Conservation (phyloP, 257 asterid genomes). For the Capsicum baccatum region DNA sequence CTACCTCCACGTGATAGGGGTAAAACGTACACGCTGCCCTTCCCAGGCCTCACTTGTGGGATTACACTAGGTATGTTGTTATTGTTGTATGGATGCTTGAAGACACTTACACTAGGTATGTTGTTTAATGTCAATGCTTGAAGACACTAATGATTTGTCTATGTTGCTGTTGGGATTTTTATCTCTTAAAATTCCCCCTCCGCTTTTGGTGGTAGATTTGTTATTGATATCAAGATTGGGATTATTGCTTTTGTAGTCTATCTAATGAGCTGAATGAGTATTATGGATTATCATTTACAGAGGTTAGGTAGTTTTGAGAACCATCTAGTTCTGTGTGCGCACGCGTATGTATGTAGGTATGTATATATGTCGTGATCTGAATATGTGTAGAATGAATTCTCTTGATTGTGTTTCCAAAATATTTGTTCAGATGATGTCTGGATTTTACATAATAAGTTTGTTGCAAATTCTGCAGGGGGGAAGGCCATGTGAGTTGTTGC, state of each 20-base stretch:
- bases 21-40: too few species aligned
- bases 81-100: too few species aligned
- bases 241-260: neutral
- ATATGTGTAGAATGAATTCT: neutral
- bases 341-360: too few species aligned
- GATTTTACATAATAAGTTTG: slow-evolving; percentile 30
- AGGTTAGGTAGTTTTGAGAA: neutral
- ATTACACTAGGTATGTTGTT: too few species aligned
- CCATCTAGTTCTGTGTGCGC: neutral
- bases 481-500: slow-evolving; percentile 72
- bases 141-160: slow-evolving; percentile 1
- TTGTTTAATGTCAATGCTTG: neutral
- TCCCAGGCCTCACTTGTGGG: too few species aligned
- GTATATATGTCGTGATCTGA: neutral
- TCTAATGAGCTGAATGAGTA: neutral
- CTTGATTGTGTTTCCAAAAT: slow-evolving; percentile 31
- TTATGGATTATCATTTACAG: neutral
- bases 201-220: neutral
- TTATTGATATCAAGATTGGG: neutral
- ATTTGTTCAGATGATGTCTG: neutral
- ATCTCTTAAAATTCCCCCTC: neutral
- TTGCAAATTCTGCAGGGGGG: slow-evolving; percentile 54
- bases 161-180: slow-evolving; percentile 14
- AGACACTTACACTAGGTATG: too few species aligned
- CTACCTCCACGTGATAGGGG: too few species aligned